These are phyloP conservation scores for Metschnikowia baotianmanensis DNA, from an alignment of 805 yeast species.

Conservation along the genomic window DNA sequence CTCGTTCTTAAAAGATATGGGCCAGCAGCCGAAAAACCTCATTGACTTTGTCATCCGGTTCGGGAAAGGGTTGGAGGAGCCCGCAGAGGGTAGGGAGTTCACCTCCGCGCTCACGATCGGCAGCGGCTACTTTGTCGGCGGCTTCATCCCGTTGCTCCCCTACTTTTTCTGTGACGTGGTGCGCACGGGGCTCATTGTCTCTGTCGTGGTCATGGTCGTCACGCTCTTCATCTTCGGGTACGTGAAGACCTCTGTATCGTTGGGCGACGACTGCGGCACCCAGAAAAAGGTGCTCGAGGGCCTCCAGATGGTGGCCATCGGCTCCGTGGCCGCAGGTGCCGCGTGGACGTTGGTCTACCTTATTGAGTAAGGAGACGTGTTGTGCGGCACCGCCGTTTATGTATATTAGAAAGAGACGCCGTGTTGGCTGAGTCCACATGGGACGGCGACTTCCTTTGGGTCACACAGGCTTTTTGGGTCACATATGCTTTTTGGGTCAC, in stretches of 20 bases:
- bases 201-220: slow-evolving; percentile 77
- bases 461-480: no score
- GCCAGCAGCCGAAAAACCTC: slow-evolving; percentile 71
- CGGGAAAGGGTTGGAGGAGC: slow-evolving; percentile 93
- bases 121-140: slow-evolving; percentile 83
- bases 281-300: slow-evolving; percentile 72
- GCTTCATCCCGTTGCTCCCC: slow-evolving; percentile 87
- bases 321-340: slow-evolving; percentile 96
- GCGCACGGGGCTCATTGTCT: slow-evolving; percentile 68
- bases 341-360: slow-evolving; percentile 90
- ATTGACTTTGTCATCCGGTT: slow-evolving; percentile 83
- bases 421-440: no score
- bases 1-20: slow-evolving; percentile 73
- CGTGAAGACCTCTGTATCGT: slow-evolving; percentile 77
- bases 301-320: slow-evolving; percentile 87
- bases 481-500: no score
- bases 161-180: slow-evolving; percentile 82
- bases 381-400: neutral
- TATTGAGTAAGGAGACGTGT: slow-evolving; percentile 46
- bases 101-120: slow-evolving; percentile 91
- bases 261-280: slow-evolving; percentile 72
- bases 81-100: slow-evolving; percentile 86
- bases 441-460: no score
- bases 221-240: slow-evolving; percentile 88
- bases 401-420: slow-evolving; percentile 11